Conservation (phyloP, 2,329 filamentous ascomycete genomes). For the Lachnellula subtilissima region DNA sequence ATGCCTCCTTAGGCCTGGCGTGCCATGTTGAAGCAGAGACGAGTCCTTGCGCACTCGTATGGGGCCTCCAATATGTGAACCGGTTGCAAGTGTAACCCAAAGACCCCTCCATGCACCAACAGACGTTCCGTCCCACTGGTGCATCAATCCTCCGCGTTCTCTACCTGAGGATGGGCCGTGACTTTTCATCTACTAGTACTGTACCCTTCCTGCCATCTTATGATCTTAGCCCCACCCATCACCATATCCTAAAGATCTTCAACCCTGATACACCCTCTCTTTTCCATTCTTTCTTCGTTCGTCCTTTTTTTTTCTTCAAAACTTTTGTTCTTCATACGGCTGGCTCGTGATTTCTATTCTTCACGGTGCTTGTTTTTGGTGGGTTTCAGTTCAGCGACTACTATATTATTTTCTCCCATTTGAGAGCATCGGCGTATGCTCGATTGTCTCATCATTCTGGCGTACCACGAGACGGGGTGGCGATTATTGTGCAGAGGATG, state of each 20-base stretch:
- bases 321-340: slow-evolving; percentile 27
- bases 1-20: too few species aligned
- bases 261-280: slow-evolving; percentile 12
- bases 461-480: slow-evolving; percentile 17
- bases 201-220: background rate
- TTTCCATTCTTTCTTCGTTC: slow-evolving; percentile 13
- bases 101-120: too few species aligned
- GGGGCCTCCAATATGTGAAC: too few species aligned
- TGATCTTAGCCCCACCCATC: background rate
- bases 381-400: slow-evolving; percentile 5
- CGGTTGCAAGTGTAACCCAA: too few species aligned
- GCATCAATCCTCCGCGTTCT: background rate
- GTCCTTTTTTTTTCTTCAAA: slow-evolving; percentile 4
- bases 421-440: slow-evolving; percentile 22
- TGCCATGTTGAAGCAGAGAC: too few species aligned
- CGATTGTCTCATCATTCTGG: slow-evolving; percentile 18
- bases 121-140: background rate
- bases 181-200: background rate
- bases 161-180: background rate
- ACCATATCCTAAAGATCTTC: slow-evolving; percentile 7
- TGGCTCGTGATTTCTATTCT: slow-evolving; percentile 30
- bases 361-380: slow-evolving; percentile 16
- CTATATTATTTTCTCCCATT: slow-evolving; percentile 1
- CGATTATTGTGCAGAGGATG: slow-evolving; percentile 25
- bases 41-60: too few species aligned